Evolutionary conservation across 2,329 filamentous ascomycete genomes (phyloP).

Genomic region (Beauveria scarabaeidicola): DNA sequence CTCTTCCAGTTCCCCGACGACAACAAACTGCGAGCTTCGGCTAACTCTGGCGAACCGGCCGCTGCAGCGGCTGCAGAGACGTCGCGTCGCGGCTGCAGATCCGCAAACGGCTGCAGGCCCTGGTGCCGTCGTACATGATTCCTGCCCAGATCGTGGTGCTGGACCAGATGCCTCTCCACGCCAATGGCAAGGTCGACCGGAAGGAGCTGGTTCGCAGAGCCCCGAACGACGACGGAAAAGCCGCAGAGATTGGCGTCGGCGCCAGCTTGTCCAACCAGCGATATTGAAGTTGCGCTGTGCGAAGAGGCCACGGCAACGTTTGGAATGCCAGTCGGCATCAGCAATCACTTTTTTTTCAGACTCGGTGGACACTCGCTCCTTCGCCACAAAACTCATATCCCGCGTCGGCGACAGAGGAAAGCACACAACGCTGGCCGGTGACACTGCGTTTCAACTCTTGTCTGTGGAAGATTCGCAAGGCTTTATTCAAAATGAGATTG

Average conservation of each 20-base stretch:
- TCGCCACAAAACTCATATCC: background rate
- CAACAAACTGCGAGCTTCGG: background rate
- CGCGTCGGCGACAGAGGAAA: background rate
- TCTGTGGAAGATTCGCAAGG: background rate
- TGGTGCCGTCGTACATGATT: conserved; percentile 20
- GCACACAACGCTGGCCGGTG: background rate
- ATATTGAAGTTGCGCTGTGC: conserved; percentile 3
- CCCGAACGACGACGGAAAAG: background rate
- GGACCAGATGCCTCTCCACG: conserved; percentile 19
- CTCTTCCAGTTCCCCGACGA: background rate
- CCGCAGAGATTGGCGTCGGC: background rate
- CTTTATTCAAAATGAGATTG: background rate
- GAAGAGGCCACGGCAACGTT: conserved; percentile 11
- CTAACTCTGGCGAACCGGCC: background rate
- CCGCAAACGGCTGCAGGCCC: background rate
- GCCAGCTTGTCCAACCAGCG: background rate
- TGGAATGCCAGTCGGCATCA: conserved; percentile 9
- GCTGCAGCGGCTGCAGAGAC: background rate
- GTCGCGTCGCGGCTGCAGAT: background rate
- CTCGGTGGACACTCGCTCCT: conserved; percentile 14
- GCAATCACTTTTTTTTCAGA: conserved; percentile 15
- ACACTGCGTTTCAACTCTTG: background rate
- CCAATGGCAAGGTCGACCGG: conserved; percentile 20
- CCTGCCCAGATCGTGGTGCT: conserved; percentile 16
- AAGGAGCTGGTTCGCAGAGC: conserved; percentile 10